phyloP scores from a whole-genome alignment of 371 early-diverging fungal genomes.

The Thermomucor indicae-seudaticae region DNA sequence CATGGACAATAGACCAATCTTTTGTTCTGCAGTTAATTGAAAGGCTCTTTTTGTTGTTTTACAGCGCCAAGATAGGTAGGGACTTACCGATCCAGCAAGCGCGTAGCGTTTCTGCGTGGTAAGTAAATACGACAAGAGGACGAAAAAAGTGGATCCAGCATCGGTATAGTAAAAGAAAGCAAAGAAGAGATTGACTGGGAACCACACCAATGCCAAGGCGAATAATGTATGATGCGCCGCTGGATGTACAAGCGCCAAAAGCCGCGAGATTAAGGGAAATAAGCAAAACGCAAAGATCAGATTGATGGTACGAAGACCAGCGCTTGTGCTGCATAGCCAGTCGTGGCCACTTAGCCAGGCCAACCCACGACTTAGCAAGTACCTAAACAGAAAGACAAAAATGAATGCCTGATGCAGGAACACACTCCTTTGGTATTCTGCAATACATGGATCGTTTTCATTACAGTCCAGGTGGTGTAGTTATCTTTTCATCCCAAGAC shows the following conservation, averaged over 20 bases:
- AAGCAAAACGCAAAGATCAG: slow-evolving; percentile 46
- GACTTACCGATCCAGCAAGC: slow-evolving; percentile 54
- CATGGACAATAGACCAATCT: slow-evolving; percentile 58
- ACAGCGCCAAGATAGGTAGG: background rate
- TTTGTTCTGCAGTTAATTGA: background rate
- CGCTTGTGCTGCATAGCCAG: background rate
- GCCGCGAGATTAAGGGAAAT: slow-evolving; percentile 37
- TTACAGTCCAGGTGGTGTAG: slow-evolving; percentile 96
- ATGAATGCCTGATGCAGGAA: background rate
- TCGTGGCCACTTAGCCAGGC: background rate
- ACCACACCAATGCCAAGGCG: slow-evolving; percentile 59
- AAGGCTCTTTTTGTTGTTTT: background rate
- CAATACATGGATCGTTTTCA: slow-evolving; percentile 1
- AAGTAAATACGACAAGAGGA: slow-evolving; percentile 65
- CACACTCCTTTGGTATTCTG: background rate
- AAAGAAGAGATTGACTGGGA: slow-evolving; percentile 85
- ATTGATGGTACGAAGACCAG: slow-evolving; percentile 52
- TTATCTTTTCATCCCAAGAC: slow-evolving; percentile 89
- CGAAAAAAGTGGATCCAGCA: slow-evolving; percentile 75
- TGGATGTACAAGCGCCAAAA: slow-evolving; percentile 38
- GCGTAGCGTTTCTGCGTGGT: slow-evolving; percentile 44
- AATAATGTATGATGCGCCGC: slow-evolving; percentile 18
- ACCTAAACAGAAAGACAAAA: slow-evolving; percentile 11
- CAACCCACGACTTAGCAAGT: slow-evolving; percentile 35
- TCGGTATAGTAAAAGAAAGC: slow-evolving; percentile 92